Evolutionary conservation across 192 early-diverging fungal genomes (phyloP).

Genomic region (Cetraspora pellucida): DNA sequence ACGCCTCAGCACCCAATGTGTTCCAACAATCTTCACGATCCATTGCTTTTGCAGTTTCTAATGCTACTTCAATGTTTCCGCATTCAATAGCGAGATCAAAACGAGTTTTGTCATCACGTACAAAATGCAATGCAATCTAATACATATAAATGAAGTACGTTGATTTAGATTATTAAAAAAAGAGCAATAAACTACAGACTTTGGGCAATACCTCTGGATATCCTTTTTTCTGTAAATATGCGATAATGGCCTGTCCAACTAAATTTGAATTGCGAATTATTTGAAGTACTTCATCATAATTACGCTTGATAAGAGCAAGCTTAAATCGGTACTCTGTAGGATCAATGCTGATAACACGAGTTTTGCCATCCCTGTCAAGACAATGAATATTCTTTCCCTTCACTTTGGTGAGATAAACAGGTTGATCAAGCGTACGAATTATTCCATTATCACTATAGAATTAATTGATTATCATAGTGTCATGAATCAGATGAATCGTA

Average conservation of each 20-base stretch:
- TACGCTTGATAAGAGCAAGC: conserved; percentile 82
- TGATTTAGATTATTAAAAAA: background rate
- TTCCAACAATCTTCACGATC: conserved; percentile 90
- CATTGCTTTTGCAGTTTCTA: conserved; percentile 91
- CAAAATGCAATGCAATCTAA: conserved; percentile 94
- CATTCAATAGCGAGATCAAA: conserved; percentile 97
- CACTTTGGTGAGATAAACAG: conserved; percentile 87
- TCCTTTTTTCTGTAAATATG: conserved; percentile 98
- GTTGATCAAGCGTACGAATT: conserved; percentile 95
- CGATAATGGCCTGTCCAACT: conserved; percentile 98
- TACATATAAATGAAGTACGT: background rate
- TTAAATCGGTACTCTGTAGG: conserved; percentile 99
- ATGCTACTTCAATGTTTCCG: conserved; percentile 92
- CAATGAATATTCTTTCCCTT: conserved; percentile 85
- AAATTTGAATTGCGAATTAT: conserved; percentile 96
- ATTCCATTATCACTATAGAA: conserved; percentile 85
- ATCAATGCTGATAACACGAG: conserved; percentile 87
- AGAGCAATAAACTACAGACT: background rate
- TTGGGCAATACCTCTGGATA: conserved; percentile 78
- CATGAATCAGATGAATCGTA: background rate
- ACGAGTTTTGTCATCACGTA: conserved; percentile 92
- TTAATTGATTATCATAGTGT: background rate
- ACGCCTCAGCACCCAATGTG: conserved; percentile 85
- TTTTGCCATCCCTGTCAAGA: conserved; percentile 89
- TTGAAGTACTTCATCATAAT: conserved; percentile 95